Conservation (phyloP, 805 yeast species). For the Saturnispora diversa region DNA sequence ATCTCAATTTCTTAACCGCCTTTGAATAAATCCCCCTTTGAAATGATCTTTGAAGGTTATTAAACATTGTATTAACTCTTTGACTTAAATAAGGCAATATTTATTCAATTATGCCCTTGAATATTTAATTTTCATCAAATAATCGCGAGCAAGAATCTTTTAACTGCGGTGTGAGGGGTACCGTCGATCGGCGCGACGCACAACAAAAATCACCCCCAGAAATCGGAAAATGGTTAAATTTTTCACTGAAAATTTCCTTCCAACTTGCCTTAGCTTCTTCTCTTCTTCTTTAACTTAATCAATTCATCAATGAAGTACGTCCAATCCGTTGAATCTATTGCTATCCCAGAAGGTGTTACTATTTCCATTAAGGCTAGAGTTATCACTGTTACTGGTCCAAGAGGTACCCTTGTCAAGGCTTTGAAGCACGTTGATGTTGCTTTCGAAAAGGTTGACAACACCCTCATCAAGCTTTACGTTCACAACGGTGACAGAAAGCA, state of each 20-base stretch:
- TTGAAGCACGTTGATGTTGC: constrained; percentile 93
- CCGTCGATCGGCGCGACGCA: constrained; percentile 14
- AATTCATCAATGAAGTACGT: constrained; percentile 45
- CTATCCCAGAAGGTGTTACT: constrained; percentile 85
- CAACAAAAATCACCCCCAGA: constrained; percentile 1
- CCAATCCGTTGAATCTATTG: constrained; percentile 51
- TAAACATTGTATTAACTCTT: not conserved
- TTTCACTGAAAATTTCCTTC: not conserved
- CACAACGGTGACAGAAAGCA: constrained; percentile 99
- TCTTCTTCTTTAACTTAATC: not conserved
- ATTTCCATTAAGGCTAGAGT: constrained; percentile 86
- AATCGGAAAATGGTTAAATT: not conserved
- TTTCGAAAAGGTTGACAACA: constrained; percentile 69
- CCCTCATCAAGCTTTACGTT: constrained; percentile 77
- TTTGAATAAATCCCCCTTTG: constrained; percentile 8
- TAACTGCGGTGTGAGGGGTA: constrained; percentile 12
- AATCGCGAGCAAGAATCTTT: too few species aligned
- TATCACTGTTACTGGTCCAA: constrained; percentile 92
- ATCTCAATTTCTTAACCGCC: constrained; percentile 14
- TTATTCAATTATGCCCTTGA: too few species aligned
- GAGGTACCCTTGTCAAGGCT: constrained; percentile 88
- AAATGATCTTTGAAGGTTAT: not conserved
- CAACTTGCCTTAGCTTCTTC: not conserved
- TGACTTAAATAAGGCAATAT: not conserved
- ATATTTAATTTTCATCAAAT: too few species aligned